Percentiles rank a stretch among this genome's conserved stretches.
These are phyloP conservation scores for Dendrobium catenatum DNA, from an alignment of 106 monocot species.

Conservation along the genomic window DNA sequence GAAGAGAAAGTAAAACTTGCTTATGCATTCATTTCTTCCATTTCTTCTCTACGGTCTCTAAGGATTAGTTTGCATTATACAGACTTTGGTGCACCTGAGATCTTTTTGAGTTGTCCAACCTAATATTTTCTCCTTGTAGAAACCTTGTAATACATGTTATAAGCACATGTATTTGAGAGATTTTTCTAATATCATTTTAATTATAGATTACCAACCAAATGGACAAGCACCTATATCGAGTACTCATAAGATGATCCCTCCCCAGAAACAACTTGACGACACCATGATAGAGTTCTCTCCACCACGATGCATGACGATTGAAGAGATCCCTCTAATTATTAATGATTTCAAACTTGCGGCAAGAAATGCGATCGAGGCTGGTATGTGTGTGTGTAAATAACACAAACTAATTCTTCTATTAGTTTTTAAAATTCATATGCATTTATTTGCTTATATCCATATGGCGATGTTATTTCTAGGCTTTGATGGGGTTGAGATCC, in stretches of 20 bases:
- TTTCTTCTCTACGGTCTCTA: no score
- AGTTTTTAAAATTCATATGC: not conserved
- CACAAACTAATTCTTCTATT: not conserved
- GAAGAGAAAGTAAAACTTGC: no score
- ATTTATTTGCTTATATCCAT: not conserved
- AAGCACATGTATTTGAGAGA: no score
- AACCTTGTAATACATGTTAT: no score
- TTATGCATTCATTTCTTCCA: no score
- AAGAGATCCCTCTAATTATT: conserved; percentile 13
- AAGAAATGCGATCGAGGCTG: no score
- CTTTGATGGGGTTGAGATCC: conserved; percentile 51
- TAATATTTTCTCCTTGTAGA: no score
- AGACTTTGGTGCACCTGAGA: no score
- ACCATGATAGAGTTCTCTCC: conserved; percentile 2
- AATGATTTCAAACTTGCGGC: conserved; percentile 16
- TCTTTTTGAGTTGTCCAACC: no score
- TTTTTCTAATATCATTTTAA: no score
- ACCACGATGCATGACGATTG: not conserved
- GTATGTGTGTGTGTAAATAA: not conserved
- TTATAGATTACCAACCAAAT: conserved; percentile 12
- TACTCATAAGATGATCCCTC: conserved; percentile 3
- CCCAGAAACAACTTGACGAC: conserved; percentile 3
- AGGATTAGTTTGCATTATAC: no score
- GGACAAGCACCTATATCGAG: conserved; percentile 9
- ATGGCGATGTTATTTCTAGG: conserved; percentile 9